Evolutionary conservation across 2,329 filamentous ascomycete species (phyloP), one percentile per base, ranked within the genome.

Genomic region (Trichoderma koningiopsis): DNA sequence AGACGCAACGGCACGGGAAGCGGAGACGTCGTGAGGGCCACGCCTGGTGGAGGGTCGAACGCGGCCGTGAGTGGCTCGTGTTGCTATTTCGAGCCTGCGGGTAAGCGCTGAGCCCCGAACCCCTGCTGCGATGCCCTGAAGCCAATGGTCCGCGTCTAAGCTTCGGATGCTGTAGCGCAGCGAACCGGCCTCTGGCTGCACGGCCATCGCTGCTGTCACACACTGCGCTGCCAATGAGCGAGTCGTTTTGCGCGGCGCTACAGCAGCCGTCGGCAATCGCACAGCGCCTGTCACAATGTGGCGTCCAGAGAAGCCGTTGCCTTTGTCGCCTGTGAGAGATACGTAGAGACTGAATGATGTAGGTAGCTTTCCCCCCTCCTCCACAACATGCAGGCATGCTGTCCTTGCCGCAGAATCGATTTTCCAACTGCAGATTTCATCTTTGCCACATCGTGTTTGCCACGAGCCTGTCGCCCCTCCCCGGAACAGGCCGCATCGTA

Each of bases 21-120:
- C 24, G 53, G n/a, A 43, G 27, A 57, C 40, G 40, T 43, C 16
- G 47, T 37, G 47, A 49, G n/a, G 47, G 40, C 40, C 47, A 47
- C 27, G 52, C 56, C 40, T n/a, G 62, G 24, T 65, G 62, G 63
- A 67, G 63, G 63, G 63, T 67, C 63, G 63, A 58, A 6, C 4
- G 24, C 35, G 63, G 29, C 55, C 52, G 29, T 67, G 63, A 67
- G 63, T 67, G 63, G 63, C 55, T 43, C 55, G 19, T 67, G 63
- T 58, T 67, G 63, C 63, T 67, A 67, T 67, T 67, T 67, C 63
- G 16, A 59, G 63, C 63, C 29, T 56, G 63, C 63, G 63, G 63
- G 55, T 67, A 67, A 67, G 62, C 62, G 62, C 62, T 65, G 62
- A 65, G 62, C 62, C 53, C 24, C 62, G 62, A 37, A 37, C 62